These are phyloP conservation scores for Periconia sp. DNA, from an alignment of 2,329 filamentous ascomycete genomes.

Conservation along the genomic window DNA sequence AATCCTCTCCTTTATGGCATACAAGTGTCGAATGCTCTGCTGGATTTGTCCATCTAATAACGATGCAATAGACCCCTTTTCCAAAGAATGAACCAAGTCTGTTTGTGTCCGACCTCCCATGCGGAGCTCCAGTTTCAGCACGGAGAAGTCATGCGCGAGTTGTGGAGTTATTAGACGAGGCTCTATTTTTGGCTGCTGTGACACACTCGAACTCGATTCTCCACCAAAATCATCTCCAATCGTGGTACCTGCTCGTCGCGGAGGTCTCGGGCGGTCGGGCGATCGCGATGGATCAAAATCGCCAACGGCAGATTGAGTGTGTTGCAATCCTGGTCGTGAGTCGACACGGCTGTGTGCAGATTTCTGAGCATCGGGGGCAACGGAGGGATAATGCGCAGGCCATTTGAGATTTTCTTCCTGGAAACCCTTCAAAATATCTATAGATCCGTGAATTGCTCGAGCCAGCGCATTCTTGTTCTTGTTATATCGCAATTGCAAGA, in stretches of 20 bases:
- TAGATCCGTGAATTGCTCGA: constrained; percentile 81
- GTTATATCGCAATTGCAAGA: constrained; percentile 94
- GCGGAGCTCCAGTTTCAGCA: constrained; percentile 92
- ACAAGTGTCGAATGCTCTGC: constrained; percentile 87
- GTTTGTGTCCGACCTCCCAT: constrained; percentile 82
- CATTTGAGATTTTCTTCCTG: constrained; percentile 88
- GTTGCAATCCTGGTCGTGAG: constrained; percentile 63
- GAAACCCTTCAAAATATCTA: constrained; percentile 79
- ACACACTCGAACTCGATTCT: constrained; percentile 74
- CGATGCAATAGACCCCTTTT: constrained; percentile 87
- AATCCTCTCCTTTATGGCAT: constrained; percentile 85
- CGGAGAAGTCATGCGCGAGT: constrained; percentile 92
- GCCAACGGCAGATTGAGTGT: constrained; percentile 63
- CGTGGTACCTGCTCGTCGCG: constrained; percentile 73
- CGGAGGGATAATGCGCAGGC: constrained; percentile 93
- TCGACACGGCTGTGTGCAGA: constrained; percentile 48
- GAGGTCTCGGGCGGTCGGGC: constrained; percentile 52
- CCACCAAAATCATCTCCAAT: constrained; percentile 55
- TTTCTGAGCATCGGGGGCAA: constrained; percentile 56
- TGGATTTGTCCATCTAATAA: constrained; percentile 92
- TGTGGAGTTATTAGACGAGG: constrained; percentile 87
- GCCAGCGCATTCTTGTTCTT: constrained; percentile 85
- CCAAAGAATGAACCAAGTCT: constrained; percentile 90
- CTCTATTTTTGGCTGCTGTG: constrained; percentile 63
- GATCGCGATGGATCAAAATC: constrained; percentile 48